These are phyloP conservation scores for Metschnikowia similis DNA, from an alignment of 805 yeast genomes.

Conservation along the genomic window DNA sequence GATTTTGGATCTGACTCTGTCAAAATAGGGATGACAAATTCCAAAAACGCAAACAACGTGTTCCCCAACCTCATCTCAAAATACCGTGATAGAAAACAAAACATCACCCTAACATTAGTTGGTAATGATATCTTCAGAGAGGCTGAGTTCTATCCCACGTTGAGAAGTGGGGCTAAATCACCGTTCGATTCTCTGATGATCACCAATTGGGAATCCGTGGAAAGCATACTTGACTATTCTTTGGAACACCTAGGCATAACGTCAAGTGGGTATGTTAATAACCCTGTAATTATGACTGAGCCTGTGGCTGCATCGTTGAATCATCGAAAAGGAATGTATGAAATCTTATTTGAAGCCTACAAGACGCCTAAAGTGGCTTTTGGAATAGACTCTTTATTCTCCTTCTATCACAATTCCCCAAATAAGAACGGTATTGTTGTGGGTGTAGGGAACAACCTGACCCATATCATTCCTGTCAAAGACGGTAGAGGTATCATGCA, in stretches of 20 bases:
- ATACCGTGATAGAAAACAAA: conserved; percentile 72
- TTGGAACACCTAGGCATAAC: conserved; percentile 73
- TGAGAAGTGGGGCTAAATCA: conserved; percentile 62
- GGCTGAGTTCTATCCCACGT: conserved; percentile 35
- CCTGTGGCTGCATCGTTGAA: conserved; percentile 63
- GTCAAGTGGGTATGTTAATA: conserved; percentile 49
- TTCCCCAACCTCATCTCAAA: conserved; percentile 70
- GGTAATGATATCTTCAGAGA: conserved; percentile 83
- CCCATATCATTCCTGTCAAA: conserved; percentile 77
- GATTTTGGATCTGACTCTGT: conserved; percentile 73
- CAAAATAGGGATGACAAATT: conserved; percentile 55
- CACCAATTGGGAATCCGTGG: conserved; percentile 91
- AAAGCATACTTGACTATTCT: conserved; percentile 76
- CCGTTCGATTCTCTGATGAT: conserved; percentile 87
- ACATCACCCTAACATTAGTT: conserved; percentile 58
- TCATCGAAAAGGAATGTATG: conserved; percentile 74
- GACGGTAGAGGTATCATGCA: conserved; percentile 61
- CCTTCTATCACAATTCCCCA: conserved; percentile 63
- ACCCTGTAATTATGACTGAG: conserved; percentile 81
- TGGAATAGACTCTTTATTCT: conserved; percentile 80
- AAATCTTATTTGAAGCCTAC: conserved; percentile 81
- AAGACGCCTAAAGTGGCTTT: conserved; percentile 66
- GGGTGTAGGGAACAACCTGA: conserved; percentile 77
- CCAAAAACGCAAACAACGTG: conserved; percentile 48
- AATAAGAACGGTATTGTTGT: conserved; percentile 63